Conservation (phyloP, 2,329 filamentous ascomycete genomes). For the Aspergillus melleus region DNA sequence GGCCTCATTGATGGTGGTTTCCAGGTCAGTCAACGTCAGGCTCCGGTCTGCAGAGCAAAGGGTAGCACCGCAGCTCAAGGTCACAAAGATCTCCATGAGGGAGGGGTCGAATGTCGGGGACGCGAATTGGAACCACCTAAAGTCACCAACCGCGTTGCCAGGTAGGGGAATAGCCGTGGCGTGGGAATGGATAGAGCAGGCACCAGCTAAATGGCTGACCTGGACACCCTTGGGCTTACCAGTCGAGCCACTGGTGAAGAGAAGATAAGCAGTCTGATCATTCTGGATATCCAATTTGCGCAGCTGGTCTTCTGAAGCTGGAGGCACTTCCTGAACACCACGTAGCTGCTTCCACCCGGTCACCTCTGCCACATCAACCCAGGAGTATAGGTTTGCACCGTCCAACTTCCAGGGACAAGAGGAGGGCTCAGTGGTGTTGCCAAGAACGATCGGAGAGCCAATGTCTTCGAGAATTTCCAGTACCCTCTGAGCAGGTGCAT, state of each 20-base stretch:
- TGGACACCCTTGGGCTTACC: slow-evolving; percentile 37
- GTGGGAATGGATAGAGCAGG: slow-evolving; percentile 34
- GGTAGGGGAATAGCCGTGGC: slow-evolving; percentile 26
- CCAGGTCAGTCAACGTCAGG: slow-evolving; percentile 30
- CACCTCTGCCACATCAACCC: slow-evolving; percentile 24
- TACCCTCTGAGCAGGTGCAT: slow-evolving; percentile 32
- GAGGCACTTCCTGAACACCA: not conserved
- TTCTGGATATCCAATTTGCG: slow-evolving; percentile 14
- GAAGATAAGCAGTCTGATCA: slow-evolving; percentile 31
- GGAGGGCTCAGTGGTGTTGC: slow-evolving; percentile 16
- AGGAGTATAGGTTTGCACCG: slow-evolving; percentile 6
- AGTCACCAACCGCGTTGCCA: slow-evolving; percentile 16
- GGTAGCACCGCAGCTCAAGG: slow-evolving; percentile 32
- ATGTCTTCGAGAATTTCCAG: slow-evolving; percentile 31
- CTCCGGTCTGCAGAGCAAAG: slow-evolving; percentile 34
- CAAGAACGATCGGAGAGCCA: slow-evolving; percentile 25
- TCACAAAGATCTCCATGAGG: slow-evolving; percentile 33
- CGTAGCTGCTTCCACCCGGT: slow-evolving; percentile 21
- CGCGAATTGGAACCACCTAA: slow-evolving; percentile 42
- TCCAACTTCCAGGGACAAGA: slow-evolving; percentile 9
- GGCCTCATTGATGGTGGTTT: slow-evolving; percentile 27
- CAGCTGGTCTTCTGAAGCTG: not conserved
- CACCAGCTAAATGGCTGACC: slow-evolving; percentile 30
- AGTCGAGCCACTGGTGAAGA: slow-evolving; percentile 38
- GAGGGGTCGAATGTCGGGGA: slow-evolving; percentile 37